Percentiles rank a stretch among this genome's conserved stretches.
These are phyloP conservation scores for Colletotrichum truncatum DNA, from an alignment of 2,329 filamentous ascomycete species.

Conservation along the genomic window DNA sequence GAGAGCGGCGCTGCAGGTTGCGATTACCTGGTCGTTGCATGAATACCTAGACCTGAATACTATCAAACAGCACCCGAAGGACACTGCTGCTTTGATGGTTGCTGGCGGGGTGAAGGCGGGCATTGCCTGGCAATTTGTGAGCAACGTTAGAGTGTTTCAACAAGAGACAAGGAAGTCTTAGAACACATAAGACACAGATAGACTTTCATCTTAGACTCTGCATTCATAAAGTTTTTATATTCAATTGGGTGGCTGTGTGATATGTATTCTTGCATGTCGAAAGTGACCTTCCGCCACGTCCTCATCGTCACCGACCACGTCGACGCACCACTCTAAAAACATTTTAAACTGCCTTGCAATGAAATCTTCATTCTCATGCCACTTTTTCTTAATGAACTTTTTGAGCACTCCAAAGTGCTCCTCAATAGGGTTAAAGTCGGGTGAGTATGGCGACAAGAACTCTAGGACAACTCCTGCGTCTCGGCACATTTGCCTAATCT, in stretches of 20 bases:
- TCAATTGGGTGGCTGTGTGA: neutral
- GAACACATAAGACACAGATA: no score
- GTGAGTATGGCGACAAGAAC: slow-evolving; percentile 34
- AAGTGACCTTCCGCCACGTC: no score
- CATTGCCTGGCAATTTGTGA: no score
- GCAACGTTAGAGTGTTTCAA: neutral
- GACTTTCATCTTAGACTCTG: no score
- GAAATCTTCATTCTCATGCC: slow-evolving; percentile 29
- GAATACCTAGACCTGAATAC: neutral
- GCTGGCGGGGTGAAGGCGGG: no score
- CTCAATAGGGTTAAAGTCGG: slow-evolving; percentile 37
- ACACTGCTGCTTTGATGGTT: no score
- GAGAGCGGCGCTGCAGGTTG: no score
- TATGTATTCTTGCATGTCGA: slow-evolving; percentile 18
- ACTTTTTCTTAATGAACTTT: slow-evolving; percentile 32
- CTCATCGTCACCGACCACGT: slow-evolving; percentile 25
- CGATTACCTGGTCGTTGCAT: neutral
- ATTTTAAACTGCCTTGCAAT: slow-evolving; percentile 31
- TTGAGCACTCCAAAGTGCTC: slow-evolving; percentile 35
- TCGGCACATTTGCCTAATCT: slow-evolving; percentile 38
- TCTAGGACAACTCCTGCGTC: slow-evolving; percentile 30
- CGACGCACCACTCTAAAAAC: slow-evolving; percentile 34
- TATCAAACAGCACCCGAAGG: neutral
- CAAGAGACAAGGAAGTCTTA: neutral
- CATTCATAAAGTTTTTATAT: no score